phyloP scores from a whole-genome alignment of 1,284 basidiomycete genomes.

The Heliocybe sulcata region DNA sequence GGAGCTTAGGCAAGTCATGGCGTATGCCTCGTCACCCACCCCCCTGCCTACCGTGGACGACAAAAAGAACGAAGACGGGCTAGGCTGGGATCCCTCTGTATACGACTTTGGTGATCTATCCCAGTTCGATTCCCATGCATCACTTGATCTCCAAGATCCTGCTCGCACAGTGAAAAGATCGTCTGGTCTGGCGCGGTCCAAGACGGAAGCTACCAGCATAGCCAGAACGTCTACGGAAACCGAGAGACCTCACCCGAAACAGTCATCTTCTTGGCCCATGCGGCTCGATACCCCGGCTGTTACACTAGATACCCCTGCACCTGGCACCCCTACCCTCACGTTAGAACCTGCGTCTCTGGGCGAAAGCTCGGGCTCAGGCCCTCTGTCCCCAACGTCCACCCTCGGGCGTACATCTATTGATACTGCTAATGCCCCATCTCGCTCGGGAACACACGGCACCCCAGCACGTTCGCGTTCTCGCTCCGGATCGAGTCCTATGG shows the following conservation, averaged over 20 bases:
- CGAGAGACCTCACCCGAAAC: slow-evolving; percentile 15
- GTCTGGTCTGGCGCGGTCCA: slow-evolving; percentile 18
- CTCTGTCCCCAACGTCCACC: neutral
- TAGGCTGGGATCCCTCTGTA: slow-evolving; percentile 40
- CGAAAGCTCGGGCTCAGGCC: slow-evolving; percentile 8
- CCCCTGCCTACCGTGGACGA: slow-evolving; percentile 27
- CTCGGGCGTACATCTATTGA: slow-evolving; percentile 12
- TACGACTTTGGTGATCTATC: slow-evolving; percentile 61
- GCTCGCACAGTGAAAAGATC: slow-evolving; percentile 43
- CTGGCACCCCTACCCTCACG: slow-evolving; percentile 17
- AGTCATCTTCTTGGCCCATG: slow-evolving; percentile 13
- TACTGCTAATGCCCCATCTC: slow-evolving; percentile 42
- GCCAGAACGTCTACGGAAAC: neutral
- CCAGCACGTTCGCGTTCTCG: slow-evolving; percentile 23
- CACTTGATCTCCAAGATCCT: slow-evolving; percentile 58
- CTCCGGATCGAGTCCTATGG: slow-evolving; percentile 27
- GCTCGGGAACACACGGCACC: slow-evolving; percentile 47
- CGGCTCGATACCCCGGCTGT: slow-evolving; percentile 1
- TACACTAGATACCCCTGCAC: slow-evolving; percentile 8
- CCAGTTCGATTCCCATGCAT: slow-evolving; percentile 47
- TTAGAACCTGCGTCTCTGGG: slow-evolving; percentile 14
- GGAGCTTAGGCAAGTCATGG: slow-evolving; percentile 44
- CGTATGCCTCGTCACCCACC: slow-evolving; percentile 24
- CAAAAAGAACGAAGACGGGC: slow-evolving; percentile 20
- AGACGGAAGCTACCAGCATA: slow-evolving; percentile 11